A percentile compares a stretch with the other conserved stretches of the same genome.
Evolutionary conservation across 139 green algal species (phyloP).

Genomic region (Edaphochlamys debaryana): DNA sequence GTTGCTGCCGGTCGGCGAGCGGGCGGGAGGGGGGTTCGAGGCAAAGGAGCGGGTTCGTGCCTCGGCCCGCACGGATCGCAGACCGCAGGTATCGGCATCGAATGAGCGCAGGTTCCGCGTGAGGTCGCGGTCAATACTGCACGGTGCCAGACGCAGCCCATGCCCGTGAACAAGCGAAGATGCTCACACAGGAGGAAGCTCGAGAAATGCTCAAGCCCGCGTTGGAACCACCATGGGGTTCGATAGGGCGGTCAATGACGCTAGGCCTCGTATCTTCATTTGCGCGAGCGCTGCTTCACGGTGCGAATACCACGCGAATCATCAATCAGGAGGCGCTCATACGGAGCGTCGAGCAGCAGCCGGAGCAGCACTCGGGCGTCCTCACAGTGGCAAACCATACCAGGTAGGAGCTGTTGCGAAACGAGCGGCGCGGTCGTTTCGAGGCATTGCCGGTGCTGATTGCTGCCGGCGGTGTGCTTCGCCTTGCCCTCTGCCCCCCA

Average conservation of each 20-base stretch:
- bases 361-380: not conserved
- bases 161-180: no score
- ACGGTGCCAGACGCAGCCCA: no score
- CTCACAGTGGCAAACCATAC: constrained; percentile 32
- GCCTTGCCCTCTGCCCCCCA: not conserved
- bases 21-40: no score
- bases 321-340: constrained; percentile 23
- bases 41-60: no score
- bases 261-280: constrained; percentile 25
- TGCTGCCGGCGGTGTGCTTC: not conserved
- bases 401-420: not conserved
- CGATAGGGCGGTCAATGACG: constrained; percentile 15
- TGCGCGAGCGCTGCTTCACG: not conserved
- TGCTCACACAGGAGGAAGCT: no score
- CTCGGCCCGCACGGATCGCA: no score
- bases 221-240: constrained; percentile 19
- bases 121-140: no score
- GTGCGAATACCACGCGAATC: constrained; percentile 13
- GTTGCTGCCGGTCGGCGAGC: no score
- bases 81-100: no score
- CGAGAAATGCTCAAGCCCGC: no score
- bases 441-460: not conserved
- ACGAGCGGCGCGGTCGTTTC: not conserved
- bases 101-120: no score
- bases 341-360: not conserved